Base-by-base conservation (phyloP, 2,329 filamentous ascomycete genomes). In the Rhynchosporium secalis region DNA sequence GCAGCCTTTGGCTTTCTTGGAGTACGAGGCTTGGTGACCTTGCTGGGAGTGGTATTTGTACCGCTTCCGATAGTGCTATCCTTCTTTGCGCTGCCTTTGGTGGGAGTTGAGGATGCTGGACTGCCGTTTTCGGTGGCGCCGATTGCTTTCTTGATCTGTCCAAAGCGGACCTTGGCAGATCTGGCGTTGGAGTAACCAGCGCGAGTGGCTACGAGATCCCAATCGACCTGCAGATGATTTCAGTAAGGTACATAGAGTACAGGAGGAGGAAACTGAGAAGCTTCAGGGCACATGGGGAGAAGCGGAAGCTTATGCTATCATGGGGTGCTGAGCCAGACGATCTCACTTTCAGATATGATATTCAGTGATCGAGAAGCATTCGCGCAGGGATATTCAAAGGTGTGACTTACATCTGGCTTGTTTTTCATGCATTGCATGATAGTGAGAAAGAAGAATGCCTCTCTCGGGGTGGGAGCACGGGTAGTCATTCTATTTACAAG, bases 101-200 rank as follows among this genome's bases (percentile, higher is more conserved):
- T 36, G 9, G 57, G 47, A n/a, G 57, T 31, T 15, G 47, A 12
- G 20, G 46, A 43, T 3, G 28, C 54, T n/a, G 33, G 9, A 6
- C 33, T 29, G 13, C 33, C 55, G 13, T 61, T 51, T 10, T 58
- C 59, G 9, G 10, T 52, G 28, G 40, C 57, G 3, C 77, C 76
- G 0, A 79, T 73, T 72, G 81, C 81, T 51, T 75, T 73, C 71
- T 79, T 82, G 63, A 83, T 77, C 63, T 83, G 80, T 3, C 78
- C 76, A 61, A 79, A 84, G 51, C 81, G 79, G 45, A 78, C 76
- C 75, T 80, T 61, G 45, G 81, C 81, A 3, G 78, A 76, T 8
- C 74, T 73, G 0, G 74, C 78, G 43, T 77, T 81, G 63, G 80
- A 80, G 74, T 80, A 79, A 8, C 75, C 74, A 12, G 74, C 70